Evolutionary conservation across 768 basidiomycete genomes (phyloP).

Genomic region (Xerocomellus dryophilus): DNA sequence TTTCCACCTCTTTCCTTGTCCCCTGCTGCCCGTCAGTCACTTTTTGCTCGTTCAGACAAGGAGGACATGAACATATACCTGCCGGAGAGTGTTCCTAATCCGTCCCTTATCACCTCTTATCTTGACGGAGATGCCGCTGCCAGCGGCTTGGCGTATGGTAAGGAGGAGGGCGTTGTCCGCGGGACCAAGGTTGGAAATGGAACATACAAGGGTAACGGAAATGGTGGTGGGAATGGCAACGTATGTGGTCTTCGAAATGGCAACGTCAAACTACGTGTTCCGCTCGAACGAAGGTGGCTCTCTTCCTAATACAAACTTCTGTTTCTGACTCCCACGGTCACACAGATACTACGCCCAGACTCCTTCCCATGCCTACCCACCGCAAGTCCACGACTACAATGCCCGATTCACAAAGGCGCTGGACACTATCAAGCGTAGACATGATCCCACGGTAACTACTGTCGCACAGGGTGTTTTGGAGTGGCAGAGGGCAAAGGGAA

Average conservation of each 20-base stretch:
- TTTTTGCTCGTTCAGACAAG: slow-evolving; percentile 9
- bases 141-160: slow-evolving; percentile 13
- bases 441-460: slow-evolving; percentile 96
- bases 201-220: slow-evolving; percentile 20
- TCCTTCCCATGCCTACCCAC: slow-evolving; percentile 72
- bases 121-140: slow-evolving; percentile 29
- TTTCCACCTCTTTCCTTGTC: slow-evolving; percentile 15
- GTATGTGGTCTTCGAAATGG: slow-evolving; percentile 16
- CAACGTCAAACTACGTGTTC: slow-evolving; percentile 15
- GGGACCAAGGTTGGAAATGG: slow-evolving; percentile 13
- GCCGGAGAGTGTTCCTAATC: slow-evolving; percentile 14
- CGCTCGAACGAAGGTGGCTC: slow-evolving; percentile 15
- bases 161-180: slow-evolving; percentile 7
- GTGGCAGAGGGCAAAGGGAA: slow-evolving; percentile 67
- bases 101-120: slow-evolving; percentile 17
- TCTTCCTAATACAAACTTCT: neutral
- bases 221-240: slow-evolving; percentile 18
- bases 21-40: slow-evolving; percentile 11
- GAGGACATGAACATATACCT: slow-evolving; percentile 18
- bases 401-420: slow-evolving; percentile 82
- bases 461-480: slow-evolving; percentile 95
- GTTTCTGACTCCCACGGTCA: slow-evolving; percentile 3
- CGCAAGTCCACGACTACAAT: slow-evolving; percentile 92
- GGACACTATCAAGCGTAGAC: slow-evolving; percentile 86
- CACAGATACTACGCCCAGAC: slow-evolving; percentile 83